Conservation (phyloP, 2,329 filamentous ascomycete genomes). For the Paracoccidioides lutzii region DNA sequence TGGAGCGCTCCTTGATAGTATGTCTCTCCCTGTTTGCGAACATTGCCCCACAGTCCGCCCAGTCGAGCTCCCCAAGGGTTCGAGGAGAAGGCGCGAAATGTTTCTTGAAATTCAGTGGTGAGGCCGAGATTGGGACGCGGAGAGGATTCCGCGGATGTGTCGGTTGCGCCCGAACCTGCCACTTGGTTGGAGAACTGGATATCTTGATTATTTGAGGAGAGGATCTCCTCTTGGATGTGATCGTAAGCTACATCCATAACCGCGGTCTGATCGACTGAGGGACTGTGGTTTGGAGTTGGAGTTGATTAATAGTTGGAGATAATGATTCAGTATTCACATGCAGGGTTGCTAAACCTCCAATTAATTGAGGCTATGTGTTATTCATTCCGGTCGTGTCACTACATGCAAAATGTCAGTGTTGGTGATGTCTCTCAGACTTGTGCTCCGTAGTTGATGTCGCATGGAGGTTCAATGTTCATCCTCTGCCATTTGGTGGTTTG, state of each 20-base stretch:
- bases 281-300: background rate
- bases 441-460: no score
- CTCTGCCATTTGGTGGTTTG: no score
- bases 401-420: background rate
- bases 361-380: background rate
- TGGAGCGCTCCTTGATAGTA: conserved; percentile 74
- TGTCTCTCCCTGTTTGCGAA: conserved; percentile 88
- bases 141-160: conserved; percentile 20
- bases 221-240: conserved; percentile 76
- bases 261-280: background rate
- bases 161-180: conserved; percentile 34
- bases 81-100: conserved; percentile 81
- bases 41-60: conserved; percentile 76
- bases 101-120: conserved; percentile 83
- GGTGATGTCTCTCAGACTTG: background rate
- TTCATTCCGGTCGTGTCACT: no score
- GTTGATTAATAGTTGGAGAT: background rate
- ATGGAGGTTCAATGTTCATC: no score
- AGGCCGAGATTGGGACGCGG: conserved; percentile 41
- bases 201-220: conserved; percentile 40
- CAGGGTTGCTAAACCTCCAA: background rate
- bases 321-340: background rate
- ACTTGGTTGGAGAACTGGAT: conserved; percentile 23
- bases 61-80: conserved; percentile 85
- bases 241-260: conserved; percentile 94